These are phyloP conservation scores for Daldinia sp. DNA, from an alignment of 2,329 filamentous ascomycete genomes.

Conservation along the genomic window DNA sequence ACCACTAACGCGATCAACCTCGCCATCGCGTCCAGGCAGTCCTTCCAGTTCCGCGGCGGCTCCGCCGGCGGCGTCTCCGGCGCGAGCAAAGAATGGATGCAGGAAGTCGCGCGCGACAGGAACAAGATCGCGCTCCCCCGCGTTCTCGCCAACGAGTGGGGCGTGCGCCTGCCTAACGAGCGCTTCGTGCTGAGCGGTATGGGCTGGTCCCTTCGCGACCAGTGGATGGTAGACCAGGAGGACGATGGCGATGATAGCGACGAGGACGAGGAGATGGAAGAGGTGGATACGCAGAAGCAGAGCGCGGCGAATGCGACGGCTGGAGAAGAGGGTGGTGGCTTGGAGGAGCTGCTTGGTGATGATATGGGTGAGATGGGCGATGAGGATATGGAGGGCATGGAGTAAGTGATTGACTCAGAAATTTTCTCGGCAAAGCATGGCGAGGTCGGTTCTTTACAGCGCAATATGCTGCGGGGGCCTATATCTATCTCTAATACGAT, in stretches of 20 bases:
- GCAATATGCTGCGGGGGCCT: not conserved
- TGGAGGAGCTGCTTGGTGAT: slow-evolving; percentile 66
- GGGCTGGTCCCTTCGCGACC: slow-evolving; percentile 72
- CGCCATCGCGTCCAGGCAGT: slow-evolving; percentile 76
- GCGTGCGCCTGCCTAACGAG: slow-evolving; percentile 74
- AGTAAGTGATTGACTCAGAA: slow-evolving; percentile 28
- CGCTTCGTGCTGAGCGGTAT: slow-evolving; percentile 75
- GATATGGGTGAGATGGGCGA: slow-evolving; percentile 65
- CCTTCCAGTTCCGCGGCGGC: slow-evolving; percentile 74
- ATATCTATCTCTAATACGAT: not conserved
- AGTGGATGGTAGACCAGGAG: slow-evolving; percentile 62
- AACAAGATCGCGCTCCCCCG: slow-evolving; percentile 75
- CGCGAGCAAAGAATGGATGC: slow-evolving; percentile 79
- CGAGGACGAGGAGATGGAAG: slow-evolving; percentile 47
- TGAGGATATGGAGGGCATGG: slow-evolving; percentile 65
- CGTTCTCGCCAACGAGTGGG: slow-evolving; percentile 74
- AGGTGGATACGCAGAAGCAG: slow-evolving; percentile 49
- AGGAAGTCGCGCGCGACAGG: slow-evolving; percentile 77
- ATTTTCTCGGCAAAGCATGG: too few species aligned
- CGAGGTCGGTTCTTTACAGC: not conserved
- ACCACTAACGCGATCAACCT: slow-evolving; percentile 76
- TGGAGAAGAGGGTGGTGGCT: slow-evolving; percentile 58
- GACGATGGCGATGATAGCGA: slow-evolving; percentile 56
- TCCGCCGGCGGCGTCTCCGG: slow-evolving; percentile 59
- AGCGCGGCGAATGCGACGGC: slow-evolving; percentile 58